These are phyloP conservation scores for Ustilago loliicola DNA, from an alignment of 1,284 basidiomycete species.

Conservation along the genomic window DNA sequence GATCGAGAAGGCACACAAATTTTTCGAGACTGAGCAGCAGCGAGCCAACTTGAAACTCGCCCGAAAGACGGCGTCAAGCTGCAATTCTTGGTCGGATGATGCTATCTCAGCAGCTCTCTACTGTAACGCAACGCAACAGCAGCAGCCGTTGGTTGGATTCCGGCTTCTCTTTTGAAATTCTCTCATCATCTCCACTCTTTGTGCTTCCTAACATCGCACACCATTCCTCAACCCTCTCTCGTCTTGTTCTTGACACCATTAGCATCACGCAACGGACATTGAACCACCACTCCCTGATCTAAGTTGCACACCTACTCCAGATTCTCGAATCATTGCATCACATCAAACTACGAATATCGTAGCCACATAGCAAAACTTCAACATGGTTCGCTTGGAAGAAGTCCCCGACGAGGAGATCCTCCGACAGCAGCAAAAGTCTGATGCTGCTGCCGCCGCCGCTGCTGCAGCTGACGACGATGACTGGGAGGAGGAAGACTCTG, in stretches of 20 bases:
- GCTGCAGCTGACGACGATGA: constrained; percentile 44
- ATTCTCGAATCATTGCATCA: too few species aligned
- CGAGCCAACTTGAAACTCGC: neutral
- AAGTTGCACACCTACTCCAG: neutral
- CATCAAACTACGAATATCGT: too few species aligned
- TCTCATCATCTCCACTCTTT: constrained; percentile 34
- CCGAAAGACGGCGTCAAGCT: constrained; percentile 28
- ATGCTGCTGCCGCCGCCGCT: constrained; percentile 34
- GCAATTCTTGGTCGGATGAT: constrained; percentile 2
- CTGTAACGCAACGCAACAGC: too few species aligned
- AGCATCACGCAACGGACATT: neutral
- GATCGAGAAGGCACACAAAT: constrained; percentile 16
- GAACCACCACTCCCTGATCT: neutral
- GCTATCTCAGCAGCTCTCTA: constrained; percentile 9
- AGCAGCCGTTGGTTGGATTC: constrained; percentile 21
- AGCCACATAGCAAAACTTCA: constrained; percentile 1
- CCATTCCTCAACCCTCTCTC: too few species aligned
- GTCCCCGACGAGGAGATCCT: constrained; percentile 57
- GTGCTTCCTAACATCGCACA: neutral
- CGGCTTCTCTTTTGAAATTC: constrained; percentile 22
- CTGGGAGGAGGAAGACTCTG: constrained; percentile 48
- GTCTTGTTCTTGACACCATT: neutral
- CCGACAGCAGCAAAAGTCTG: constrained; percentile 43
- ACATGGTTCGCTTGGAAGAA: constrained; percentile 55
- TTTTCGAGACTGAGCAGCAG: constrained; percentile 20